Conservation (phyloP, 352 stramenopile species). For the Thraustotheca clavata region DNA sequence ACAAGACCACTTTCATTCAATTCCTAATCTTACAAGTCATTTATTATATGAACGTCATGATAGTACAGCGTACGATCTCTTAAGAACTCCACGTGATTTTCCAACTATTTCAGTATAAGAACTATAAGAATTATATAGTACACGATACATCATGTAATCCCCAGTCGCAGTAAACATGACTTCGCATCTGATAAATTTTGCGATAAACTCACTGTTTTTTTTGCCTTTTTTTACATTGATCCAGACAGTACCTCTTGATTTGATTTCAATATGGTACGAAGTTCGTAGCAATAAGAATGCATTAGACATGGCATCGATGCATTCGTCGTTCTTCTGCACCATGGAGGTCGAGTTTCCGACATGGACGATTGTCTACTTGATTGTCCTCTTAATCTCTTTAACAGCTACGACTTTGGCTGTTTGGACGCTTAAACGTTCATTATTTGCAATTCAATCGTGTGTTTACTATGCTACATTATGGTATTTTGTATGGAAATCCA, state of each 20-base stretch:
- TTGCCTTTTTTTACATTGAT: too few relatives aligned
- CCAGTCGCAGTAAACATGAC: too few relatives aligned
- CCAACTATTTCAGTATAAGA: too few relatives aligned
- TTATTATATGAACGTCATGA: background rate
- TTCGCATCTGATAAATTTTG: too few relatives aligned
- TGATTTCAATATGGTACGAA: too few relatives aligned
- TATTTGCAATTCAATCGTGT: slow-evolving; percentile 4
- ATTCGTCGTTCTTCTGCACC: background rate
- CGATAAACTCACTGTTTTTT: too few relatives aligned
- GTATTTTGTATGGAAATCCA: slow-evolving; percentile 12
- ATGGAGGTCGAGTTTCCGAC: background rate
- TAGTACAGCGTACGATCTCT: background rate
- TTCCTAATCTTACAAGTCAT: background rate
- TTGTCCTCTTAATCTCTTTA: background rate
- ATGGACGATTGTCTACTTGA: background rate
- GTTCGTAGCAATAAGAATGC: background rate
- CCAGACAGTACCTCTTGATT: too few relatives aligned
- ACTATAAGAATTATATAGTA: too few relatives aligned
- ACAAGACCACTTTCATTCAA: background rate
- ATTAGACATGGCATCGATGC: background rate
- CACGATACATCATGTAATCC: too few relatives aligned
- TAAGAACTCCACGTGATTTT: background rate
- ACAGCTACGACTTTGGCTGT: background rate
- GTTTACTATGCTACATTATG: slow-evolving; percentile 9
- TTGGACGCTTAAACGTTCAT: background rate